phyloP scores from a whole-genome alignment of 106 monocot species.

The Allium sativum region DNA sequence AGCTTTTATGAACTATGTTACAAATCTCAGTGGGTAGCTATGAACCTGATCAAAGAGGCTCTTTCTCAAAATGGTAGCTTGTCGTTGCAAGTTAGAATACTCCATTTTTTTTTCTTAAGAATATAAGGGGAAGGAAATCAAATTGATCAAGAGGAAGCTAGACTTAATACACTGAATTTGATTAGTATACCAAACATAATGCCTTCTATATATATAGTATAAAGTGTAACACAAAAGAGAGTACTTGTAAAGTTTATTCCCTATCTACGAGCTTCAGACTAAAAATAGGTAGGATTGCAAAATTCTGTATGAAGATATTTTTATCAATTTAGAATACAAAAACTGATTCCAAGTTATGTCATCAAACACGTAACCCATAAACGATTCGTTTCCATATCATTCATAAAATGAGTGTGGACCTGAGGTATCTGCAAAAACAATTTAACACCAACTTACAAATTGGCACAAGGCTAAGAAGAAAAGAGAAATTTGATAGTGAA shows the following conservation, averaged over 20 bases:
- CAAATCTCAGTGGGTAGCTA: neutral
- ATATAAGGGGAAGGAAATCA: neutral
- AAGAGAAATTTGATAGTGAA: neutral
- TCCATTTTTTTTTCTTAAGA: constrained; percentile 37
- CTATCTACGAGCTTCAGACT: neutral
- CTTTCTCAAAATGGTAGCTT: constrained; percentile 61
- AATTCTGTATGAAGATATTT: constrained; percentile 3
- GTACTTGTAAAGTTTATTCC: constrained; percentile 4
- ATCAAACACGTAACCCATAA: neutral
- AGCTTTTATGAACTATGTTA: too few relatives aligned
- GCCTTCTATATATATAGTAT: constrained; percentile 29
- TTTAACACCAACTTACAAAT: constrained; percentile 1
- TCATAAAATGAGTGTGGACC: constrained; percentile 1
- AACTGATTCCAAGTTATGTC: neutral
- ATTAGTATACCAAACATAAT: neutral
- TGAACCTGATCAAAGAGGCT: constrained; percentile 83
- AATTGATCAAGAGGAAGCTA: neutral
- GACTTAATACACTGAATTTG: neutral
- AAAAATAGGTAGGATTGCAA: neutral
- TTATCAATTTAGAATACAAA: constrained; percentile 2
- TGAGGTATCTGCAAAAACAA: neutral
- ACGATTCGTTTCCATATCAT: constrained; percentile 4
- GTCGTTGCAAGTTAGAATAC: constrained; percentile 45
- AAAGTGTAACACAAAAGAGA: neutral
- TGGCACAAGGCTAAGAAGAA: neutral